These are phyloP conservation scores for Aspergillus eucalypticola DNA, from an alignment of 2,329 filamentous ascomycete genomes.

Conservation along the genomic window DNA sequence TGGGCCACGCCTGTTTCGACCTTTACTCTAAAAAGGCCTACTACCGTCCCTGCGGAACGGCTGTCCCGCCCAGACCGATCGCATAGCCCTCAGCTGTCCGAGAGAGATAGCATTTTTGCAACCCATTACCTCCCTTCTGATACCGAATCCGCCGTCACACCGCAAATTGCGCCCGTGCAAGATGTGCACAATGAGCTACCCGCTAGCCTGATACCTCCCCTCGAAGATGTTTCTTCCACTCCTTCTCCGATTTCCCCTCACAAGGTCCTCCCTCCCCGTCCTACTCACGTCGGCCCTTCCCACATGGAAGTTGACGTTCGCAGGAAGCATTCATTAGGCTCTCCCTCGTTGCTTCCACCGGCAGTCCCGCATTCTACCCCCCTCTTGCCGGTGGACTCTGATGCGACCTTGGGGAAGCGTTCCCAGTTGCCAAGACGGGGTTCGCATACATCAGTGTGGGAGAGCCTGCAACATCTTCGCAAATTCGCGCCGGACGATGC, in stretches of 20 bases:
- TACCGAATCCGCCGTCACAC: constrained; percentile 44
- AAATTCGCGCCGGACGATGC: constrained; percentile 26
- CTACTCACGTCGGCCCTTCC: constrained; percentile 31
- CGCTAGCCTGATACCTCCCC: constrained; percentile 32
- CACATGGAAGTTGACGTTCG: constrained; percentile 42
- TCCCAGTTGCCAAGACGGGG: constrained; percentile 23
- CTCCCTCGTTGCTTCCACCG: constrained; percentile 30
- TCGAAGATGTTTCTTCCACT: constrained; percentile 34
- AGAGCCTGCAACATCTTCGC: constrained; percentile 23
- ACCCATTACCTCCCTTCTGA: constrained; percentile 60
- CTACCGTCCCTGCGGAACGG: constrained; percentile 34
- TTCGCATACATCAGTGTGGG: constrained; percentile 19
- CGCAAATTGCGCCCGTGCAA: constrained; percentile 36
- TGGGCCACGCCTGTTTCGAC: constrained; percentile 32
- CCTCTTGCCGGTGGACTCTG: constrained; percentile 30
- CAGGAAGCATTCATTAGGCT: constrained; percentile 32
- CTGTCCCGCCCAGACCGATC: constrained; percentile 27
- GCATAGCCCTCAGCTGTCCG: constrained; percentile 56
- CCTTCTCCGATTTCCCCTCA: constrained; percentile 26
- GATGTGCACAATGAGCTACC: constrained; percentile 33
- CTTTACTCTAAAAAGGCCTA: constrained; percentile 39
- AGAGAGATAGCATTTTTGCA: constrained; percentile 65
- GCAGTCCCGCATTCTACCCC: constrained; percentile 25
- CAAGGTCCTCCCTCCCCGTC: constrained; percentile 34
- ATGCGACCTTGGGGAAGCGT: constrained; percentile 26